Evolutionary conservation across 495 filamentous ascomycete genomes (phyloP).

Genomic region (Penicillium cinerascens): DNA sequence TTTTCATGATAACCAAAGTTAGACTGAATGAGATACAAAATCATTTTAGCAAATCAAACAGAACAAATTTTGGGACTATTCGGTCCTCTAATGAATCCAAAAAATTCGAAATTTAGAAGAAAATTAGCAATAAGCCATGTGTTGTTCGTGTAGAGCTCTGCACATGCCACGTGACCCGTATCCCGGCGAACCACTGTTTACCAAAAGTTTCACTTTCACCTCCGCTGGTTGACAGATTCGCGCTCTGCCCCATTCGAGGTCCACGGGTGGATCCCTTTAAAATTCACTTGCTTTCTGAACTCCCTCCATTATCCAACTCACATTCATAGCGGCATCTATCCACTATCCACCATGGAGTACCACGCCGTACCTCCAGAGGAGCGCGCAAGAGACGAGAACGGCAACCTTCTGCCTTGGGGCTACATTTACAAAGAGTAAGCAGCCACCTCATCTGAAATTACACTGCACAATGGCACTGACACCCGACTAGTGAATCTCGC

Average conservation of each 20-base stretch:
- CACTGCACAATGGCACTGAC: constrained; percentile 2
- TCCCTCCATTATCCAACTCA: background rate
- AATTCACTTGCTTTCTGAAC: background rate
- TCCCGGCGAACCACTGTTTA: constrained; percentile 29
- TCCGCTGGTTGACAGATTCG: background rate
- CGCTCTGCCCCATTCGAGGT: constrained; percentile 1
- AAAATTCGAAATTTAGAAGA: too few species aligned
- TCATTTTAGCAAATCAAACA: too few species aligned
- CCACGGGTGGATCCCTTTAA: background rate
- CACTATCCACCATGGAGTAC: constrained; percentile 54
- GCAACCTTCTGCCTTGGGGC: constrained; percentile 58
- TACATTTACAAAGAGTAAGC: constrained; percentile 60
- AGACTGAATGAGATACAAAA: too few species aligned
- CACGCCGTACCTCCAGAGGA: constrained; percentile 65
- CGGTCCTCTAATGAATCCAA: too few species aligned
- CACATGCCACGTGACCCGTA: constrained; percentile 18
- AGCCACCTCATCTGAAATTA: background rate
- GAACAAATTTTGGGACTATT: too few species aligned
- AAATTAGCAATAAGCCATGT: too few species aligned
- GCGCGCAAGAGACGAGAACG: constrained; percentile 57
- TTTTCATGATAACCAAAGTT: too few species aligned
- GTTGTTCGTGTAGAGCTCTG: background rate
- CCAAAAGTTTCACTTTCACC: constrained; percentile 18
- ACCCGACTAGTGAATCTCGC: constrained; percentile 35
- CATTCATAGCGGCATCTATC: background rate